These are phyloP conservation scores for Cutaneotrichosporon daszewskae DNA, from an alignment of 1,284 basidiomycete species.

Conservation along the genomic window DNA sequence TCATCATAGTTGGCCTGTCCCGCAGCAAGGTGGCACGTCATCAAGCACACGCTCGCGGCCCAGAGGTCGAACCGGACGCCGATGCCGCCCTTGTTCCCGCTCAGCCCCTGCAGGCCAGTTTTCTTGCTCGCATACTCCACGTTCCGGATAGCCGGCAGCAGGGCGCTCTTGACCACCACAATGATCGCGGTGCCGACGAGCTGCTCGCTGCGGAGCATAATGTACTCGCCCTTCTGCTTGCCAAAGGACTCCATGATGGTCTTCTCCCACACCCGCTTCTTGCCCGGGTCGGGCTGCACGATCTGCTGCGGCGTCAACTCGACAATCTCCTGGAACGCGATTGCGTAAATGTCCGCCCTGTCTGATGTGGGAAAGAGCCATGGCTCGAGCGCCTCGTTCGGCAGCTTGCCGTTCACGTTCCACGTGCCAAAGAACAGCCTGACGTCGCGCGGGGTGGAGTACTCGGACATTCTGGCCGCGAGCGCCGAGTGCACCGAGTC, in stretches of 20 bases:
- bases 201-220: conserved; percentile 84
- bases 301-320: conserved; percentile 95
- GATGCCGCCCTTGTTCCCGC: conserved; percentile 94
- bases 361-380: conserved; percentile 72
- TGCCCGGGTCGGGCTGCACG: conserved; percentile 90
- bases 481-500: conserved; percentile 72
- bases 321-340: conserved; percentile 97
- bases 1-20: conserved; percentile 85
- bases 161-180: conserved; percentile 69
- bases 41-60: conserved; percentile 88
- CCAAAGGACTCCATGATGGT: conserved; percentile 74
- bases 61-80: conserved; percentile 85
- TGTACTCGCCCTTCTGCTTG: conserved; percentile 66
- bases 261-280: conserved; percentile 83
- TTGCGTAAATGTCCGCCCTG: conserved; percentile 83
- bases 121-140: conserved; percentile 91
- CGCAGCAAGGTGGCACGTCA: conserved; percentile 87
- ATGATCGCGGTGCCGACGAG: conserved; percentile 91
- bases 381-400: conserved; percentile 74
- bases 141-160: conserved; percentile 73
- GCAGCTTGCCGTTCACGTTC: conserved; percentile 85
- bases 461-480: conserved; percentile 67
- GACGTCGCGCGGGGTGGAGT: conserved; percentile 69
- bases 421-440: conserved; percentile 84
- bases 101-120: conserved; percentile 95